These are phyloP conservation scores for Naumovozyma dairenensis DNA, from an alignment of 805 yeast genomes.

Conservation along the genomic window DNA sequence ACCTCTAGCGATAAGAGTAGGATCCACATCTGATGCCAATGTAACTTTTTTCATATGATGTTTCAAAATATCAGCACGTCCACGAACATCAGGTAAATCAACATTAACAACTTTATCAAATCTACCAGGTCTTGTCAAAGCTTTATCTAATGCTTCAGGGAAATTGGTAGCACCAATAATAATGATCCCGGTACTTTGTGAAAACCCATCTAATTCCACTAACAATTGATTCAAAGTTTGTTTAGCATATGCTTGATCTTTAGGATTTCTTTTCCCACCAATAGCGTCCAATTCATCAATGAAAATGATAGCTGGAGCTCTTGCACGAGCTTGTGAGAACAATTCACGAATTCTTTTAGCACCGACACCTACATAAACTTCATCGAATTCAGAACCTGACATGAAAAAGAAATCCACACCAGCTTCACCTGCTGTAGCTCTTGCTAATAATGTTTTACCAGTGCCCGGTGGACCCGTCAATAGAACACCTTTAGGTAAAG, in stretches of 20 bases:
- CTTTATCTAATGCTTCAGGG: slow-evolving; percentile 94
- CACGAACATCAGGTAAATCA: slow-evolving; percentile 95
- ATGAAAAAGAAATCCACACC: slow-evolving; percentile 97
- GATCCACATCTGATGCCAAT: slow-evolving; percentile 74
- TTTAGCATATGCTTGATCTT: slow-evolving; percentile 95
- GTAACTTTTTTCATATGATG: slow-evolving; percentile 91
- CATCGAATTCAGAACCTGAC: slow-evolving; percentile 98
- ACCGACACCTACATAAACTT: slow-evolving; percentile 97
- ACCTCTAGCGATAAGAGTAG: slow-evolving; percentile 86
- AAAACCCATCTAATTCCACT: slow-evolving; percentile 92
- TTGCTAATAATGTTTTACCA: slow-evolving; percentile 90
- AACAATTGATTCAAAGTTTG: slow-evolving; percentile 93
- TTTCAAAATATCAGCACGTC: slow-evolving; percentile 83
- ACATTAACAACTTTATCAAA: slow-evolving; percentile 94
- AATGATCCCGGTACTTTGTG: slow-evolving; percentile 86
- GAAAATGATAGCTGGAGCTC: slow-evolving; percentile 94
- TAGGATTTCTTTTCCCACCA: slow-evolving; percentile 96
- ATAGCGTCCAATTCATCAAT: slow-evolving; percentile 98
- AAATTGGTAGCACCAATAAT: slow-evolving; percentile 97
- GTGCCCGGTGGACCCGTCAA: slow-evolving; percentile 99
- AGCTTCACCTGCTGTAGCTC: slow-evolving; percentile 99
- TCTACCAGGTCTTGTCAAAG: slow-evolving; percentile 95
- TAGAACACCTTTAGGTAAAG: slow-evolving; percentile 92
- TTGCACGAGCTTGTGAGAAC: slow-evolving; percentile 84
- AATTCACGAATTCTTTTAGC: slow-evolving; percentile 95